Conservation (phyloP, 306 rosid genomes). For the Castanea mollissima region DNA sequence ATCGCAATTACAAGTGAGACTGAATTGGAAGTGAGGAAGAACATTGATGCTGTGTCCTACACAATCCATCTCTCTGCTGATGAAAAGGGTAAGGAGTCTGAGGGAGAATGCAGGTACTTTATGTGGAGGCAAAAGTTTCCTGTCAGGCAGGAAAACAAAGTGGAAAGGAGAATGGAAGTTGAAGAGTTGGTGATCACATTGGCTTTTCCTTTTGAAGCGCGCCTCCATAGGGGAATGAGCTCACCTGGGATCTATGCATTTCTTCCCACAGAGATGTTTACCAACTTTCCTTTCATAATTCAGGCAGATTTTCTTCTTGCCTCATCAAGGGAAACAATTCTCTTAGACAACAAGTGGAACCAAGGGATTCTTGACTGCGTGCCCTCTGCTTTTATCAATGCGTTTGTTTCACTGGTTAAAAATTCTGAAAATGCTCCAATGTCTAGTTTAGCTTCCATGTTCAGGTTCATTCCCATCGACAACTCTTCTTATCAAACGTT, state of each 20-base stretch:
- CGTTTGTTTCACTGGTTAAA: constrained; percentile 50
- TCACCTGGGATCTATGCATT: constrained; percentile 67
- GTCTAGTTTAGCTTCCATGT: constrained; percentile 39
- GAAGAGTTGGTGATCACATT: constrained; percentile 59
- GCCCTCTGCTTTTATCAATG: constrained; percentile 58
- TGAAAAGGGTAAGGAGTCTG: constrained; percentile 20
- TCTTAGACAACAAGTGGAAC: constrained; percentile 68
- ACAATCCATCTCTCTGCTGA: constrained; percentile 48
- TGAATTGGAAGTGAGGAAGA: constrained; percentile 41
- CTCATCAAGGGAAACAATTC: constrained; percentile 72
- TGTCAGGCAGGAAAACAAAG: constrained; percentile 41
- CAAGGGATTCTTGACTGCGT: constrained; percentile 68
- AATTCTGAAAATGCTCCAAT: constrained; percentile 36
- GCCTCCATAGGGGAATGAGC: constrained; percentile 36
- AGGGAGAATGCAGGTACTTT: constrained; percentile 41
- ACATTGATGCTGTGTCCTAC: constrained; percentile 67
- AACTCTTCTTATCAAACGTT: constrained; percentile 36
- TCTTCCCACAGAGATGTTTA: constrained; percentile 77
- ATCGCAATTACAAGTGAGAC: constrained; percentile 57
- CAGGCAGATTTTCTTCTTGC: constrained; percentile 74
- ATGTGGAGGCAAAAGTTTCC: constrained; percentile 79
- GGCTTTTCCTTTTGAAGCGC: constrained; percentile 61
- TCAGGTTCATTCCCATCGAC: constrained; percentile 54
- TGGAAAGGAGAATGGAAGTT: constrained; percentile 55
- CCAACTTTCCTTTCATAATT: constrained; percentile 66